Evolutionary conservation across 2,329 filamentous ascomycete species (phyloP), one percentile per base, ranked within the genome.

Genomic region (Thermothelomyces thermophilus): DNA sequence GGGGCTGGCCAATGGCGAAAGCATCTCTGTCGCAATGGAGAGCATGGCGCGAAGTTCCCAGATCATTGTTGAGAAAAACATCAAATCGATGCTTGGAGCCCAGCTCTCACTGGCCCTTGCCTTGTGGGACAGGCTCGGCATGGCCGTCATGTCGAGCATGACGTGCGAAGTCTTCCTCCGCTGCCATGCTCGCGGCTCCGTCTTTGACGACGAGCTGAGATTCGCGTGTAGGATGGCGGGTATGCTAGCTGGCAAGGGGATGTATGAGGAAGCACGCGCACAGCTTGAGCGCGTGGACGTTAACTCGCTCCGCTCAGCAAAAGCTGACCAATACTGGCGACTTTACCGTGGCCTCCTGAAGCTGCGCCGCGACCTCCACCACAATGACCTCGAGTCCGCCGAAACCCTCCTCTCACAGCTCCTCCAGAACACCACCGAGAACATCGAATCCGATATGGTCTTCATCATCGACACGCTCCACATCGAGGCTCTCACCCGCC

Each of bases 41-140:
- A 80, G 84, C 57, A 78, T 95, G 53, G 78, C 86, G n/a, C 85
- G 90, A 62, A 86, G 87, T 56, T 88, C 87, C 1, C 87, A 93
- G 59, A 71, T 95, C 24, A 85, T 90, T 53, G 75, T 90, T n/a
- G 83, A 84, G 49, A 85, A 85, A 58, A 83, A 87, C 56, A 77
- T 93, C 62, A 79, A 79, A 59, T 80, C 74, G 59, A 83, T 87
- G 66, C 80, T 88, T 58, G 87, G 87, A 1, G 77, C 84, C 1
- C 83, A 90, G 57, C 76, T 90, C 52, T 75, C 89, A 2, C 74
- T 95, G 36, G 77, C 80, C 41, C 83, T 86, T 26, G 77, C 87
- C 0, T 65, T 93, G 1, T 95, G 87, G 76, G 82, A 84, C 45
- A 77, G 90, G 33, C 75, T 95, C 28, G 91, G 88, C 63, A 68